Evolutionary conservation across 2,329 filamentous ascomycete species (phyloP).

Genomic region (Xylariaceae sp.): DNA sequence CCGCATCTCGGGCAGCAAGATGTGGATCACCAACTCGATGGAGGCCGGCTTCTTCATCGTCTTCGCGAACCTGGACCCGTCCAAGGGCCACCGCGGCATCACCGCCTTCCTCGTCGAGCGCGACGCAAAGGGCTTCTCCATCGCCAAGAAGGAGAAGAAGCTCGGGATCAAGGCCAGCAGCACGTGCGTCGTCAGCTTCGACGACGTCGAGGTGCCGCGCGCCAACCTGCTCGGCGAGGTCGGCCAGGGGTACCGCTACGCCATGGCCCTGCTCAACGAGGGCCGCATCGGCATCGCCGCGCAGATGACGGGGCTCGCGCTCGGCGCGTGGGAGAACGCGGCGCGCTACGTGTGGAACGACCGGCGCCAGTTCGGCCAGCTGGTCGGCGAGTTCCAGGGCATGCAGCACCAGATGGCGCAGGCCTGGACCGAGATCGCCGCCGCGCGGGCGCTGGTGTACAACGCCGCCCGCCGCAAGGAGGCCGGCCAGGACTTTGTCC

Average conservation of each 20-base stretch:
- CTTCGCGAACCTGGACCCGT: slow-evolving; percentile 89
- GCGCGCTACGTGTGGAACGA: slow-evolving; percentile 97
- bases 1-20: slow-evolving; percentile 85
- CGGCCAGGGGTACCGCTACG: slow-evolving; percentile 96
- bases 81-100: slow-evolving; percentile 94
- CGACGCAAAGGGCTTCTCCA: slow-evolving; percentile 77
- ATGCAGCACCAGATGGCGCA: slow-evolving; percentile 99
- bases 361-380: slow-evolving; percentile 88
- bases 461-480: slow-evolving; percentile 98
- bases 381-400: slow-evolving; percentile 94
- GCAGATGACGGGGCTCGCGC: slow-evolving; percentile 94
- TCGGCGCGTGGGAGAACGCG: slow-evolving; percentile 93
- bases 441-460: slow-evolving; percentile 86
- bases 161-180: slow-evolving; percentile 92
- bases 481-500: slow-evolving; percentile 88
- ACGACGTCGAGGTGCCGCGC: slow-evolving; percentile 85
- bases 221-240: slow-evolving; percentile 82
- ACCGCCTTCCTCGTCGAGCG: slow-evolving; percentile 95
- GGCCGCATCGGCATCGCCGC: slow-evolving; percentile 96
- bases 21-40: slow-evolving; percentile 99
- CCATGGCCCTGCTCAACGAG: slow-evolving; percentile 89
- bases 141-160: slow-evolving; percentile 99
- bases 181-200: slow-evolving; percentile 95
- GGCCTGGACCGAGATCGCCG: slow-evolving; percentile 86
- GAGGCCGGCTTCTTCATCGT: slow-evolving; percentile 95